Percentiles rank a stretch among this genome's conserved stretches.
phyloP scores from a whole-genome alignment of 495 filamentous ascomycete genomes.

The Sporormia fimetaria region DNA sequence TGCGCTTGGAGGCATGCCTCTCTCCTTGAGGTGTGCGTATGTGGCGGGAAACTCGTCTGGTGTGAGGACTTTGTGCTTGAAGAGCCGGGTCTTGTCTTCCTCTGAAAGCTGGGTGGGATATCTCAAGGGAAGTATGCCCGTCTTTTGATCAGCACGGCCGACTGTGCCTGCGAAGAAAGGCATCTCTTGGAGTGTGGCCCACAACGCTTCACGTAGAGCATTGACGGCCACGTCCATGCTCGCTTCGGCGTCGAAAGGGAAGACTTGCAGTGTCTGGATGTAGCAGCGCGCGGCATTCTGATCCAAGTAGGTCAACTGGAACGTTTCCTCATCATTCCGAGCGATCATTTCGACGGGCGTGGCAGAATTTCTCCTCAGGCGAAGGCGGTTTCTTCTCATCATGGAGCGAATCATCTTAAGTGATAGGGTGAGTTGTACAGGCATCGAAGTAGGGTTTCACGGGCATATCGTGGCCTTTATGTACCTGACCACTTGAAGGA shows the following conservation, averaged over 20 bases:
- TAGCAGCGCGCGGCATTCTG: constrained; percentile 6
- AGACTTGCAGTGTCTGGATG: constrained; percentile 4
- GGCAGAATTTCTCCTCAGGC: neutral
- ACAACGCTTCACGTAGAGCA: constrained; percentile 8
- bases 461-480: too few species aligned
- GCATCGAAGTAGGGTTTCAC: too few species aligned
- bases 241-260: constrained; percentile 8
- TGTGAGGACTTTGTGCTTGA: neutral
- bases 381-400: too few species aligned
- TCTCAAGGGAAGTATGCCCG: constrained; percentile 4
- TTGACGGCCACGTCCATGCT: constrained; percentile 5
- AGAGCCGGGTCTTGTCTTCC: neutral
- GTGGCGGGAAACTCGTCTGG: neutral
- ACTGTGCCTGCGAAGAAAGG: constrained; percentile 15
- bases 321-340: neutral
- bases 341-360: neutral
- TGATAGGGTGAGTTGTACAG: too few species aligned
- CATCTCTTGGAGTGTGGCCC: neutral
- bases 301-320: constrained; percentile 13
- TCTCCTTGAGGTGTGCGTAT: constrained; percentile 6
- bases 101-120: constrained; percentile 7
- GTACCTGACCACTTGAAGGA: too few species aligned
- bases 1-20: constrained; percentile 7
- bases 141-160: constrained; percentile 3
- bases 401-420: too few species aligned